Percentiles rank a stretch among this genome's conserved stretches.
Evolutionary conservation across 1,284 basidiomycete species (phyloP).

Genomic region (Agaricales sp.): DNA sequence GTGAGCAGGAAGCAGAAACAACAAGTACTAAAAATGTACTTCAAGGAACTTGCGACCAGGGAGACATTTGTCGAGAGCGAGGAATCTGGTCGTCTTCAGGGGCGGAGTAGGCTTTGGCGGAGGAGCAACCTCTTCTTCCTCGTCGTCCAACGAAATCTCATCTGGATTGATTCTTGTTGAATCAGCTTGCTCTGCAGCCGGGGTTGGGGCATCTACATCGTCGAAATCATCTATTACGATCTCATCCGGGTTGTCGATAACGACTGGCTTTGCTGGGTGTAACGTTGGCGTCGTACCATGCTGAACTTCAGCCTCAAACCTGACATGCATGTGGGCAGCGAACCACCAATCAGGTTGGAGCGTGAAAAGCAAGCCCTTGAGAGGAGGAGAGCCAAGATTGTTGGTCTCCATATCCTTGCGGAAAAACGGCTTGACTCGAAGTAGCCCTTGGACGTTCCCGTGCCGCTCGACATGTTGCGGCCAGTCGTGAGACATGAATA

Average conservation of each 20-base stretch:
- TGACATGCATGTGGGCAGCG: constrained; percentile 87
- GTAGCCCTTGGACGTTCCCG: constrained; percentile 59
- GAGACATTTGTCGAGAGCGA: constrained; percentile 92
- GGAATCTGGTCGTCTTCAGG: constrained; percentile 57
- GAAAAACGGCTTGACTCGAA: constrained; percentile 81
- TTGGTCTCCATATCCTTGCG: constrained; percentile 62
- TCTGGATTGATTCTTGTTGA: constrained; percentile 43
- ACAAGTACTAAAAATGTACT: constrained; percentile 30
- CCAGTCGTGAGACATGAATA: constrained; percentile 97
- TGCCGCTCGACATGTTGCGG: constrained; percentile 79
- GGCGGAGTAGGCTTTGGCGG: constrained; percentile 22
- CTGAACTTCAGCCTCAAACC: constrained; percentile 61
- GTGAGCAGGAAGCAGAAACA: constrained; percentile 4
- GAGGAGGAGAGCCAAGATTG: constrained; percentile 81
- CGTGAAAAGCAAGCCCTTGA: constrained; percentile 67
- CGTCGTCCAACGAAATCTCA: constrained; percentile 58
- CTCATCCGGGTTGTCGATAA: constrained; percentile 49
- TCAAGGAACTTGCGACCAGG: constrained; percentile 79
- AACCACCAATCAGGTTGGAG: constrained; percentile 93
- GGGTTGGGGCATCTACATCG: constrained; percentile 13
- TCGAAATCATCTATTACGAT: constrained; percentile 54
- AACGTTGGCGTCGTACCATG: constrained; percentile 28
- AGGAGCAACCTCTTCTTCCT: constrained; percentile 36
- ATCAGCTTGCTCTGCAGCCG: constrained; percentile 9
- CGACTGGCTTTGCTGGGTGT: constrained; percentile 1